phyloP scores from a whole-genome alignment of 2,329 filamentous ascomycete species.

The Claviceps citrina region DNA sequence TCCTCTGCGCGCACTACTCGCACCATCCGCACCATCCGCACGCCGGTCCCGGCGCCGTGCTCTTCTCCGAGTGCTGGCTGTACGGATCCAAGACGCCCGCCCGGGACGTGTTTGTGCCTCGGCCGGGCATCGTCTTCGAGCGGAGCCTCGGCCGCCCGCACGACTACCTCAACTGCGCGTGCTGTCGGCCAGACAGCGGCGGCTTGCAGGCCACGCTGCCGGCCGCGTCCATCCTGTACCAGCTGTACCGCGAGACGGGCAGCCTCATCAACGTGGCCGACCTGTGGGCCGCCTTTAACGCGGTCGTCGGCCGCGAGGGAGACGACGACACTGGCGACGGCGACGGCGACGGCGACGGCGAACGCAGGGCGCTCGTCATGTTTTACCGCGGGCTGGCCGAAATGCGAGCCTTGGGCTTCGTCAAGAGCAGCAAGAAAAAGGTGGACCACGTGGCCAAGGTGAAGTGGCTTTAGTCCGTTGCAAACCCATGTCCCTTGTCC shows the following conservation, averaged over 20 bases:
- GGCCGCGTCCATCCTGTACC: constrained; percentile 58
- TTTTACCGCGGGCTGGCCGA: constrained; percentile 83
- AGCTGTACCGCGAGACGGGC: constrained; percentile 64
- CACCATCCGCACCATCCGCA: too few relatives aligned
- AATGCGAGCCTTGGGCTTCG: constrained; percentile 67
- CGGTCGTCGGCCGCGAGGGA: constrained; percentile 36
- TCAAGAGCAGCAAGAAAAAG: constrained; percentile 83
- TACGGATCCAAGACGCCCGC: constrained; percentile 58
- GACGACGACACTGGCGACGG: too few relatives aligned
- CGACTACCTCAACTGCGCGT: constrained; percentile 62
- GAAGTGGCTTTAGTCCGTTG: constrained; percentile 55
- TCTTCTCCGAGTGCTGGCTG: constrained; percentile 58
- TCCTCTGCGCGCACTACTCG: constrained; percentile 15
- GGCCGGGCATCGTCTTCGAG: constrained; percentile 54
- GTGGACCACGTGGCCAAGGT: constrained; percentile 82
- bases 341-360: too few relatives aligned
- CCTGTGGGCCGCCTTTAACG: constrained; percentile 62
- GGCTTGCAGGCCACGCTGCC: constrained; percentile 48
- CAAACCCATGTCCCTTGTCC: too few relatives aligned
- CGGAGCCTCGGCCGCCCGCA: constrained; percentile 56
- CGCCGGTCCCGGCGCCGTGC: constrained; percentile 24
- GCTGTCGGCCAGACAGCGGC: constrained; percentile 38
- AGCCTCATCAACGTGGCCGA: constrained; percentile 65
- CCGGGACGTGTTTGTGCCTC: constrained; percentile 59
- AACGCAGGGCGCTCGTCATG: constrained; percentile 47